Percentiles rank a stretch among this genome's conserved stretches.
phyloP scores from a whole-genome alignment of 306 rosid species.

The Prunus campanulata region DNA sequence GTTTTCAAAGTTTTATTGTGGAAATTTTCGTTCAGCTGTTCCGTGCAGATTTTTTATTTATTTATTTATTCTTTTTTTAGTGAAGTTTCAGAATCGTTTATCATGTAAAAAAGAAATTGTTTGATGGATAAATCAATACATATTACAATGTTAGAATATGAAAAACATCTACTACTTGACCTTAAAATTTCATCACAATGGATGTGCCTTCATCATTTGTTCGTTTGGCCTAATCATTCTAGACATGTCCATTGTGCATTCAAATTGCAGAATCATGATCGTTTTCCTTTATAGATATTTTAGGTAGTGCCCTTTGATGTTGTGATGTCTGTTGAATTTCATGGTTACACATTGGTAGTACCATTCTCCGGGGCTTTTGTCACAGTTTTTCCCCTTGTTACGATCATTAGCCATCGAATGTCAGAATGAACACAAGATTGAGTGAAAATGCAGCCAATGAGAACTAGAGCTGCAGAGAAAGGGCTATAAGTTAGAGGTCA shows the following conservation, averaged over 20 bases:
- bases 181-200: background rate
- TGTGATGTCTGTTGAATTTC: background rate
- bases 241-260: background rate
- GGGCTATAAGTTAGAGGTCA: slow-evolving; percentile 12
- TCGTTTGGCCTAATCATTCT: background rate
- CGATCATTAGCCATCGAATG: background rate
- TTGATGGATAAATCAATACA: background rate
- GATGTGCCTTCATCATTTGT: background rate
- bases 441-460: background rate
- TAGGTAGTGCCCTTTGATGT: background rate
- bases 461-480: background rate
- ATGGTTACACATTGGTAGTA: background rate
- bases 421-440: background rate
- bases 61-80: no score
- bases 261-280: background rate
- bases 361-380: background rate
- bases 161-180: background rate
- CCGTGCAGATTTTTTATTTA: background rate
- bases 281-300: background rate
- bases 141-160: background rate
- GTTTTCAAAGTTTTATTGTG: background rate
- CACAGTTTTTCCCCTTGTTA: no score
- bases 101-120: background rate
- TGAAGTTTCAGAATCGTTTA: background rate
- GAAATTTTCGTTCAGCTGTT: background rate